phyloP scores from a whole-genome alignment of 179 eudicot genomes.

The Corrigiola litoralis region DNA sequence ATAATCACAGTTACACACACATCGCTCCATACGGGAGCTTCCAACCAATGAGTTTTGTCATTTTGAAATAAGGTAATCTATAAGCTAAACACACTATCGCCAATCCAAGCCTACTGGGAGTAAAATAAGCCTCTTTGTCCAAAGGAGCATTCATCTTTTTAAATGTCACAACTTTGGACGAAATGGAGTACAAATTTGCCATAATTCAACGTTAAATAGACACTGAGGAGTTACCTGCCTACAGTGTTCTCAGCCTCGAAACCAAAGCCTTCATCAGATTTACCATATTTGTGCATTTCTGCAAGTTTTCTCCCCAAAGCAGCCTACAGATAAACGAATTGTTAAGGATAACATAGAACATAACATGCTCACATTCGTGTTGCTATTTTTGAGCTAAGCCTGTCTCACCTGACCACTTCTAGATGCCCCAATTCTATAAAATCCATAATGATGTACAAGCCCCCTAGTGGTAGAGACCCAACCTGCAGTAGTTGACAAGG shows the following conservation, averaged over 20 bases:
- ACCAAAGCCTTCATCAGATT: constrained; percentile 80
- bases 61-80: neutral
- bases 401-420: constrained; percentile 69
- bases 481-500: constrained; percentile 42
- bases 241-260: constrained; percentile 88
- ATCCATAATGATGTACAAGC: constrained; percentile 96
- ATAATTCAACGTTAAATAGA: neutral
- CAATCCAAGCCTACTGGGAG: neutral
- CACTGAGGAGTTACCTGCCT: constrained; percentile 60
- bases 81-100: neutral
- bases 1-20: neutral
- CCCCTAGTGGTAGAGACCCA: constrained; percentile 77
- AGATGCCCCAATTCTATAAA: constrained; percentile 78
- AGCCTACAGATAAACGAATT: constrained; percentile 42
- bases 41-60: neutral
- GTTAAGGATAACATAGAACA: constrained; percentile 16
- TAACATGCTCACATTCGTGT: neutral
- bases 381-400: neutral
- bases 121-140: too few relatives aligned
- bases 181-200: neutral
- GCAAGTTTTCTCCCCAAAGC: constrained; percentile 86
- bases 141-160: neutral
- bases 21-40: neutral
- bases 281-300: constrained; percentile 88
- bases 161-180: neutral